Percentiles rank a stretch among this genome's conserved stretches.
Conservation (phyloP, 345 rosid genomes). For the Acer saccharum region DNA sequence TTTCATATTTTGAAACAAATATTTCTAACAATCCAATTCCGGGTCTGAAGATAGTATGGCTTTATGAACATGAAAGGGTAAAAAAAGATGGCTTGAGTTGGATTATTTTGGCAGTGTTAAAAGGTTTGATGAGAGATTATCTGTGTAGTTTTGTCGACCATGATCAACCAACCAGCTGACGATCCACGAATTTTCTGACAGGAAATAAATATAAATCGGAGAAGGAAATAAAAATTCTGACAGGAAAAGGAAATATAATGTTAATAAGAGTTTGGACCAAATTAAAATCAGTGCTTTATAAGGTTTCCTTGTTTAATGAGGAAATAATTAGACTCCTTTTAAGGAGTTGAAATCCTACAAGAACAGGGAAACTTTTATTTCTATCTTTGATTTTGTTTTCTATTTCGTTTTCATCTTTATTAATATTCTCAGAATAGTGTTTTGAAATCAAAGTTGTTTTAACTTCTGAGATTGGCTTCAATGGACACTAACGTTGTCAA, state of each 20-base stretch:
- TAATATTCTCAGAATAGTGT: too few relatives aligned
- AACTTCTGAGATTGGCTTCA: too few relatives aligned
- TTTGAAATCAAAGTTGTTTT: too few relatives aligned
- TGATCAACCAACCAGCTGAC: neutral
- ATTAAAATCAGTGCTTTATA: neutral
- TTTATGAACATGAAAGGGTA: neutral
- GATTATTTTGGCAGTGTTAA: neutral
- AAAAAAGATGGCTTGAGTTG: neutral
- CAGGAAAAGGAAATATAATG: neutral
- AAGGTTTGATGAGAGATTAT: conserved; percentile 3
- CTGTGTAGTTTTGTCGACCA: neutral
- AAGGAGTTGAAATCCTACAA: too few relatives aligned
- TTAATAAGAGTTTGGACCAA: neutral
- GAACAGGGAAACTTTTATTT: too few relatives aligned
- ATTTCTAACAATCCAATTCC: too few relatives aligned
- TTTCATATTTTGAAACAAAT: too few relatives aligned
- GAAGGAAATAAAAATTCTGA: neutral
- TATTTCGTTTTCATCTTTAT: too few relatives aligned
- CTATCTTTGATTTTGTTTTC: too few relatives aligned
- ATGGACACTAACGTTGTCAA: too few relatives aligned
- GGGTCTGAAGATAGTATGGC: neutral
- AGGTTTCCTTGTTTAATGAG: too few relatives aligned
- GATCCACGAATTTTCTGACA: neutral
- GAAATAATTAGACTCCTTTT: too few relatives aligned
- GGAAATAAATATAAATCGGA: neutral